Percentiles rank a stretch among this genome's conserved stretches.
These are phyloP conservation scores for Rhodotorula diobovata DNA, from an alignment of 768 basidiomycete genomes.

Conservation along the genomic window DNA sequence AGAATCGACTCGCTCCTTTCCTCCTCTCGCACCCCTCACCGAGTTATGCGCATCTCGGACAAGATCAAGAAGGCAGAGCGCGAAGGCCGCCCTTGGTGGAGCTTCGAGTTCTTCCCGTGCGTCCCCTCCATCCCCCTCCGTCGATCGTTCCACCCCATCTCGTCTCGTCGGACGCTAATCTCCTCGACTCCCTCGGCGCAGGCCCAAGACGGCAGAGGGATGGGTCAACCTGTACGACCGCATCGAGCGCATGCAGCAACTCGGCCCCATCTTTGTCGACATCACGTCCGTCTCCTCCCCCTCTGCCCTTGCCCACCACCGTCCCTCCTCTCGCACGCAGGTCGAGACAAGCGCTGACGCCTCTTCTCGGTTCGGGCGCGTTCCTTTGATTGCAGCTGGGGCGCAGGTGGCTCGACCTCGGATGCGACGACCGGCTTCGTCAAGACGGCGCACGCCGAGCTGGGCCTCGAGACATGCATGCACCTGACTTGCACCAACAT, in stretches of 20 bases:
- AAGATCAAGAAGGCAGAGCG: conserved; percentile 81
- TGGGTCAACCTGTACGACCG: conserved; percentile 95
- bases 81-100: conserved; percentile 91
- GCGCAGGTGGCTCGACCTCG: conserved; percentile 87
- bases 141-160: neutral
- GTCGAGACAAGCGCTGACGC: too few species aligned
- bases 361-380: too few species aligned
- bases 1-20: too few species aligned
- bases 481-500: conserved; percentile 99
- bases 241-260: conserved; percentile 92
- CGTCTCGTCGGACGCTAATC: conserved; percentile 21
- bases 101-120: conserved; percentile 97
- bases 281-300: conserved; percentile 67
- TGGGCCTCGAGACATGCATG: conserved; percentile 98
- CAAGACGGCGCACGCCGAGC: conserved; percentile 60
- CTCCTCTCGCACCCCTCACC: neutral
- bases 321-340: conserved; percentile 6
- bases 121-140: conserved; percentile 52
- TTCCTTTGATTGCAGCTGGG: conserved; percentile 66
- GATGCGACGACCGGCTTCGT: conserved; percentile 86
- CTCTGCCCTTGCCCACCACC: neutral
- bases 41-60: conserved; percentile 60
- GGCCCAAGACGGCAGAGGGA: conserved; percentile 54
- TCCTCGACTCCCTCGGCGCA: neutral
- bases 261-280: conserved; percentile 97